Evolutionary conservation across 2,329 filamentous ascomycete genomes (phyloP).

Genomic region (Fusarium newnesense): DNA sequence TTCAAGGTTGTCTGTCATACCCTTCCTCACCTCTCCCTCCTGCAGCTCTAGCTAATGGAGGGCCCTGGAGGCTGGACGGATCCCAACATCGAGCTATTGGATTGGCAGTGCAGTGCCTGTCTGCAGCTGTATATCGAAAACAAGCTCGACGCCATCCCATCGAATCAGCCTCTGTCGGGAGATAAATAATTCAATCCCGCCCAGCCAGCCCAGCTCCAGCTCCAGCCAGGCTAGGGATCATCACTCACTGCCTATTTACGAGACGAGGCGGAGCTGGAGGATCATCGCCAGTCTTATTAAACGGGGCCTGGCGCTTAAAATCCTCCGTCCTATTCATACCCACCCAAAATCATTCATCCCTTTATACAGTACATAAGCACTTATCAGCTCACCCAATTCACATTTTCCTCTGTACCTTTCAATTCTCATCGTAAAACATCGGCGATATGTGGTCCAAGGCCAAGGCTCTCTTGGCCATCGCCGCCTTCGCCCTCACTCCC

Average conservation of each 20-base stretch:
- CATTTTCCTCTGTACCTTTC: background rate
- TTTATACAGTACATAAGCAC: slow-evolving; percentile 5
- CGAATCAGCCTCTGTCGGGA: slow-evolving; percentile 11
- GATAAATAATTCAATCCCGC: background rate
- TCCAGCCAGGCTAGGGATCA: slow-evolving; percentile 9
- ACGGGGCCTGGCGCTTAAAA: slow-evolving; percentile 28
- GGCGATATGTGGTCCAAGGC: slow-evolving; percentile 45
- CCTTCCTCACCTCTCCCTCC: background rate
- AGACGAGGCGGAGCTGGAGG: slow-evolving; percentile 23
- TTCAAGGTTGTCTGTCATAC: slow-evolving; percentile 22
- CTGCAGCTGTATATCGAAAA: slow-evolving; percentile 14
- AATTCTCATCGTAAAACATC: background rate
- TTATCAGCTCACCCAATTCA: background rate
- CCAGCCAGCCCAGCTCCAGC: background rate
- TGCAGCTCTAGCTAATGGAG: background rate
- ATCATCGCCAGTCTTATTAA: slow-evolving; percentile 40
- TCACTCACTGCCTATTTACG: background rate
- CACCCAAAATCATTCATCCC: slow-evolving; percentile 2
- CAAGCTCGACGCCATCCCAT: slow-evolving; percentile 6
- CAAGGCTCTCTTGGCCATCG: slow-evolving; percentile 50
- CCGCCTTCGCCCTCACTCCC: slow-evolving; percentile 54
- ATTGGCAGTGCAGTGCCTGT: background rate
- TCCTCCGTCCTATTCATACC: slow-evolving; percentile 10
- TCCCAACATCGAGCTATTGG: slow-evolving; percentile 10
- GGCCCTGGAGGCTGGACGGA: background rate